A percentile compares a stretch with the other conserved stretches of the same genome.
These are phyloP conservation scores for Hapsidospora chrysogenum DNA, from an alignment of 495 filamentous ascomycete genomes.

Conservation along the genomic window DNA sequence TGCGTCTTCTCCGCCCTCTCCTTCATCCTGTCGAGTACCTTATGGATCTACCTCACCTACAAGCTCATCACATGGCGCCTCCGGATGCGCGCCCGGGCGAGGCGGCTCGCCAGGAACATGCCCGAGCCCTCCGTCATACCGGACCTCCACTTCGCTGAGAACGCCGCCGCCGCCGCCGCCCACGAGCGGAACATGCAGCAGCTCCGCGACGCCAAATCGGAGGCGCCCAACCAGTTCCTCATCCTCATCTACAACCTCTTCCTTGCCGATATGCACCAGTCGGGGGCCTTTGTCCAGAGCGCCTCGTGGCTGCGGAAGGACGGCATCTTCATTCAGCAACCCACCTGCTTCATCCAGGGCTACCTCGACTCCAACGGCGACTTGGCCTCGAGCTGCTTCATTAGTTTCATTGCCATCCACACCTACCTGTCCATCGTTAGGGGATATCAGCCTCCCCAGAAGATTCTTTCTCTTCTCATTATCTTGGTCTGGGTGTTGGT, in stretches of 20 bases:
- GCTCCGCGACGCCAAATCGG: conserved; percentile 7
- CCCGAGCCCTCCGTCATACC: too few relatives aligned
- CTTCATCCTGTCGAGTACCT: conserved; percentile 29
- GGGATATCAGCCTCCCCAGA: conserved; percentile 37
- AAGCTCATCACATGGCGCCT: conserved; percentile 38
- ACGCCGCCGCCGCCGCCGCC: background rate
- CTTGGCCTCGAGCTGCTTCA: conserved; percentile 50
- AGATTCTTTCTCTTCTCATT: conserved; percentile 32
- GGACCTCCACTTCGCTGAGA: too few relatives aligned
- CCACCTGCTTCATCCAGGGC: conserved; percentile 51
- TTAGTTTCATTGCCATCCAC: conserved; percentile 51
- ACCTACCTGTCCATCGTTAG: conserved; percentile 49
- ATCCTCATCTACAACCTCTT: too few relatives aligned
- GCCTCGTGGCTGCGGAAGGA: conserved; percentile 39
- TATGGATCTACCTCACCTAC: conserved; percentile 37
- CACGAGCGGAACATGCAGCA: conserved; percentile 1
- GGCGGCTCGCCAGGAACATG: too few relatives aligned
- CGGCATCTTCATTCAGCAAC: conserved; percentile 35
- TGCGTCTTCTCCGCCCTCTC: conserved; percentile 38
- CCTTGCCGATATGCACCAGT: conserved; percentile 56
- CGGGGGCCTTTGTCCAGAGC: conserved; percentile 49
- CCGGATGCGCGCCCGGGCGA: conserved; percentile 5
- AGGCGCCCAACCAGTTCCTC: conserved; percentile 50
- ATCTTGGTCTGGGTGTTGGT: conserved; percentile 40
- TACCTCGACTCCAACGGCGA: conserved; percentile 58